A percentile compares a stretch with the other conserved stretches of the same genome.
Conservation (phyloP, 2,329 filamentous ascomycete genomes). For the Venturia nashicola region DNA sequence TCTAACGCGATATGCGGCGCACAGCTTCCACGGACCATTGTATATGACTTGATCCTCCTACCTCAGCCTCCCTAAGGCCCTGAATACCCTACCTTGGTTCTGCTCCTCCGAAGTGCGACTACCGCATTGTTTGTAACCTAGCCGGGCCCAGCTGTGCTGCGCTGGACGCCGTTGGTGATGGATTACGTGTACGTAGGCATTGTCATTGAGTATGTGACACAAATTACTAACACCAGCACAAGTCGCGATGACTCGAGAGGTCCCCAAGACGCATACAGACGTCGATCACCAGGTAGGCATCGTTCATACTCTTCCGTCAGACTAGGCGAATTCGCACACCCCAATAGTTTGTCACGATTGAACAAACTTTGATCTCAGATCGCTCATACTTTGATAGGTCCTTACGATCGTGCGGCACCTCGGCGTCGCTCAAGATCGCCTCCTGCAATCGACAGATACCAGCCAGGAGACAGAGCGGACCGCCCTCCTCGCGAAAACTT, state of each 20-base stretch:
- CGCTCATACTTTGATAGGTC: conserved; percentile 10
- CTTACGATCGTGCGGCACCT: conserved; percentile 17
- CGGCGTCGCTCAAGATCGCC: conserved; percentile 59
- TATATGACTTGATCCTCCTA: neutral
- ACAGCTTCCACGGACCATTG: conserved; percentile 2
- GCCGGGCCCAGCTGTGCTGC: neutral
- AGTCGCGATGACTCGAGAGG: conserved; percentile 46
- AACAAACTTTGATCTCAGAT: neutral
- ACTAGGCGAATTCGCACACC: neutral
- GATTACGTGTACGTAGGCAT: conserved; percentile 17
- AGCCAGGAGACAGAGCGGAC: conserved; percentile 40
- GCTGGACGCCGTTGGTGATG: conserved; percentile 1
- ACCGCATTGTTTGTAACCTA: neutral
- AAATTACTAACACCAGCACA: conserved; percentile 4
- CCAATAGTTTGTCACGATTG: neutral
- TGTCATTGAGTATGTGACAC: neutral
- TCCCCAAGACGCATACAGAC: conserved; percentile 32
- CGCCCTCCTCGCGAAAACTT: conserved; percentile 52
- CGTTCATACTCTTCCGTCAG: conserved; percentile 3
- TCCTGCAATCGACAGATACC: conserved; percentile 60
- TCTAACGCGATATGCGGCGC: conserved; percentile 2
- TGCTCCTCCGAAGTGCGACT: neutral
- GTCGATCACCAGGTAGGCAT: conserved; percentile 57
- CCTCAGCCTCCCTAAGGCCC: neutral
- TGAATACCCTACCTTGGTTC: neutral